Base-by-base conservation (phyloP, 192 early-diverging fungal species). In the Coemansia aciculifera region DNA sequence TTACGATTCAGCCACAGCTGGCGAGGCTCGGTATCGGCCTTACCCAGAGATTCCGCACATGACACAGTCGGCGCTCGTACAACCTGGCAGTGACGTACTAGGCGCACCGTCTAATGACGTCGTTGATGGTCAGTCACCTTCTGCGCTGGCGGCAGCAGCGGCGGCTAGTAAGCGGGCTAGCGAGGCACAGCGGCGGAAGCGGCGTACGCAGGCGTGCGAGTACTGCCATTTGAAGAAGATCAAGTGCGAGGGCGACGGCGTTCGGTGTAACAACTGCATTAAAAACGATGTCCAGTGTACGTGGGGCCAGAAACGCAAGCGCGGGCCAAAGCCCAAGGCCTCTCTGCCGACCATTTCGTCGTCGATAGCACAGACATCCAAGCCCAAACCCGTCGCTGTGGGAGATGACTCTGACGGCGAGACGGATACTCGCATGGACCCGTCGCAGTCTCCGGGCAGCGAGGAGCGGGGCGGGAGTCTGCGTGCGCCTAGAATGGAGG, bases 181-280 rank as follows among this genome's bases (percentile, higher is more conserved):
- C 21, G 73, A 67, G n/a, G 42, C 60, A 10, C 44, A 49, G 62
- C 69, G 75, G 57, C 68, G 80, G 40, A 64, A 75, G 52, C 75
- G 80, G 59, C 66, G 80, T 3, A 83, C 80, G 23, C 80, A 83
- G 69, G 80, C 80, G 11, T 83, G 80, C 60, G 71, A 83, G 63
- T 83, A 83, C 69, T 83, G 80, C 61, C 80, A 83, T 32, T 31
- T 71, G 51, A 83, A 83, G 44, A 83, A 83, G 51, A 68, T 83
- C 23, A 83, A 83, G 59, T 83, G 80, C n/a, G 80, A 75, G 34
- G 80, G 80, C 23, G 75, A 77, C 31, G 80, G 80, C 1, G 63
- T 24, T 27, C 72, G 75, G 23, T 83, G 80, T 54, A 74, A 63
- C 39, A 83, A 77, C 64, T 83, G 80, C 54, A 67, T 83, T 21